Percentiles rank a stretch among this genome's conserved stretches.
These are phyloP conservation scores for Lyophyllum shimeji DNA, from an alignment of 768 basidiomycete species.

Conservation along the genomic window DNA sequence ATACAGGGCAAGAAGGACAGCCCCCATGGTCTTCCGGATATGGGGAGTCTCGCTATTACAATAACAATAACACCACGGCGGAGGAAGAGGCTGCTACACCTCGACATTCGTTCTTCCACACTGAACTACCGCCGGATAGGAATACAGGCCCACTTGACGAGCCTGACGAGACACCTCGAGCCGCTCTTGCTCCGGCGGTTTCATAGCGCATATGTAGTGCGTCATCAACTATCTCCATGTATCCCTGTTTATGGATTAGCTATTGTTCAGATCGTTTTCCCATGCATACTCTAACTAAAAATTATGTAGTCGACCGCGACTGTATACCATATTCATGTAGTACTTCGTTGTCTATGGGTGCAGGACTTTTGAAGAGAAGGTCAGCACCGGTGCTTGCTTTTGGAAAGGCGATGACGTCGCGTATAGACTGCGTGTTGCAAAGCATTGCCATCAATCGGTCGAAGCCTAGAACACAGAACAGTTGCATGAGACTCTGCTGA, in stretches of 20 bases:
- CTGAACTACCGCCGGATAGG: constrained; percentile 21
- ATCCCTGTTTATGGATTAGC: constrained; percentile 18
- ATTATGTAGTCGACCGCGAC: constrained; percentile 22
- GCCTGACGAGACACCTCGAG: constrained; percentile 18
- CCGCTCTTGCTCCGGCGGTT: constrained; percentile 9
- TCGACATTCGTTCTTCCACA: constrained; percentile 34
- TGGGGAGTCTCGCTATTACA: constrained; percentile 35
- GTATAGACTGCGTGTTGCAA: constrained; percentile 82
- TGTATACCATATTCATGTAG: constrained; percentile 67
- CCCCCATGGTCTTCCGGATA: constrained; percentile 41
- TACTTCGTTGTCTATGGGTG: constrained; percentile 48
- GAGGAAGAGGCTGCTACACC: constrained; percentile 46
- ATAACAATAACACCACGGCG: constrained; percentile 3
- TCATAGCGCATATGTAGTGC: constrained; percentile 12
- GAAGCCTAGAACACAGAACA: constrained; percentile 57
- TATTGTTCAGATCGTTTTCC: constrained; percentile 17
- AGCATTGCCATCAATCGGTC: constrained; percentile 92
- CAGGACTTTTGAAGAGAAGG: constrained; percentile 87
- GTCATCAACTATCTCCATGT: constrained; percentile 18
- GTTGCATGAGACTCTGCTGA: constrained; percentile 10
- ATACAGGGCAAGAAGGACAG: constrained; percentile 27
- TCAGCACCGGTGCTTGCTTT: constrained; percentile 86
- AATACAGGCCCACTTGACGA: constrained; percentile 19
- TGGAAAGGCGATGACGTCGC: constrained; percentile 96
- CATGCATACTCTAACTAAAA: constrained; percentile 10